phyloP scores from a whole-genome alignment of 2,329 filamentous ascomycete genomes.

The Paraconiothyrium brasiliense region DNA sequence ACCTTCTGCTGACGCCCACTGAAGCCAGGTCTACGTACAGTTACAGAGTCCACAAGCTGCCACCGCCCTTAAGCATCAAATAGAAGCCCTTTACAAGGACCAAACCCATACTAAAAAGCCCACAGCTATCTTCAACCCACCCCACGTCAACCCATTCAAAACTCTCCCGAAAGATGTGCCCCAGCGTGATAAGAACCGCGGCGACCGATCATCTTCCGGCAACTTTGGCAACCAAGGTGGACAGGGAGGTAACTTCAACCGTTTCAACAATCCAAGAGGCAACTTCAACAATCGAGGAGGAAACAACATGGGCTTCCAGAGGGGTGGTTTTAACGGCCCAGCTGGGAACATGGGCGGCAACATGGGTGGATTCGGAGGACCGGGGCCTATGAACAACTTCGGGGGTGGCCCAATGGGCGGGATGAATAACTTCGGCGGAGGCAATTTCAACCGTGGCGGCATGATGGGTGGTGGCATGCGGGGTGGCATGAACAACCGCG shows the following conservation, averaged over 20 bases:
- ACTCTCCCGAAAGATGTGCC: constrained; percentile 90
- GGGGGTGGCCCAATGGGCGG: constrained; percentile 44
- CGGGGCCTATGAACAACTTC: constrained; percentile 58
- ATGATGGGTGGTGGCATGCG: constrained; percentile 50
- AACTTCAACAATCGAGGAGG: constrained; percentile 43
- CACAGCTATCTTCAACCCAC: constrained; percentile 77
- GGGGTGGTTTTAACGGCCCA: constrained; percentile 49
- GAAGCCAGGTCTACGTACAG: constrained; percentile 81
- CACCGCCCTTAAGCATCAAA: constrained; percentile 81
- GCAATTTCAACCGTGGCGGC: constrained; percentile 57
- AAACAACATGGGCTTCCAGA: constrained; percentile 45
- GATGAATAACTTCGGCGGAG: constrained; percentile 51
- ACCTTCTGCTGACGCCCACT: constrained; percentile 21
- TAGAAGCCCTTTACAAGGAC: constrained; percentile 72
- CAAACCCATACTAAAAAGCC: constrained; percentile 71
- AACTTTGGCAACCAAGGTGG: constrained; percentile 61
- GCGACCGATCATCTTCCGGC: constrained; percentile 62
- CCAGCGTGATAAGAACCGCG: constrained; percentile 71
- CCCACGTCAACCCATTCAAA: constrained; percentile 85
- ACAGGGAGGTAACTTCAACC: constrained; percentile 50
- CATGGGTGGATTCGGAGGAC: constrained; percentile 59
- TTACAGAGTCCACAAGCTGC: constrained; percentile 85
- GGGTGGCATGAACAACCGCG: constrained; percentile 59
- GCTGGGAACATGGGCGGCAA: constrained; percentile 50
- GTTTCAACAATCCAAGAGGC: constrained; percentile 43